These are phyloP conservation scores for Melampsora americana DNA, from an alignment of 1,284 basidiomycete species.

Conservation along the genomic window DNA sequence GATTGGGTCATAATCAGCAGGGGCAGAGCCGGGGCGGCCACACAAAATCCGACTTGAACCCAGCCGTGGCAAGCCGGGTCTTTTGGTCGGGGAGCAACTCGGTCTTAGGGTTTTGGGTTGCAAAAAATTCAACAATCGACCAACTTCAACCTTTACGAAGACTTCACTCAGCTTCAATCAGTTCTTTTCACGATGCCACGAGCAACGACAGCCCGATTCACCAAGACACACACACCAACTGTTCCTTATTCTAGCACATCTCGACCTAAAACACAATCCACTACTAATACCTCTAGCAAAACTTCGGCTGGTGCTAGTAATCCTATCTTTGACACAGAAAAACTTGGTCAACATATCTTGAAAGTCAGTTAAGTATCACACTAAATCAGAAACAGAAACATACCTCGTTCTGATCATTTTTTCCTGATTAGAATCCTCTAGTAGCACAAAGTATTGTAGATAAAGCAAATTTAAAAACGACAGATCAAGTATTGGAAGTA, in stretches of 20 bases:
- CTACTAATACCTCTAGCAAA: neutral
- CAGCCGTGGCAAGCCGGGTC: too few species aligned
- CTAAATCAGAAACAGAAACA: slow-evolving; percentile 50
- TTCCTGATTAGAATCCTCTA: slow-evolving; percentile 28
- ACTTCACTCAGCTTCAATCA: neutral
- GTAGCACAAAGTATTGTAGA: slow-evolving; percentile 52
- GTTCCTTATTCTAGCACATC: neutral
- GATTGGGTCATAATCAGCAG: too few species aligned
- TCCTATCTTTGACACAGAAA: slow-evolving; percentile 57
- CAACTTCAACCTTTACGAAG: neutral
- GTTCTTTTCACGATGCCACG: slow-evolving; percentile 11
- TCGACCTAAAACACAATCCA: neutral
- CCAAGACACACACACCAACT: slow-evolving; percentile 2
- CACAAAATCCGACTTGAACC: too few species aligned
- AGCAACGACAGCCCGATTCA: slow-evolving; percentile 1
- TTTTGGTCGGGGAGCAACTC: too few species aligned
- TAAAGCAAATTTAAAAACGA: slow-evolving; percentile 86
- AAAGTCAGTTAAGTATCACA: slow-evolving; percentile 88
- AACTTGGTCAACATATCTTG: slow-evolving; percentile 94
- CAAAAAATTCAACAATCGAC: too few species aligned
- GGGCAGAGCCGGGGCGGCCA: too few species aligned
- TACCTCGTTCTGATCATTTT: neutral
- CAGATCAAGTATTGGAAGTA: slow-evolving; percentile 94
- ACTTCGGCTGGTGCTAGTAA: slow-evolving; percentile 19
- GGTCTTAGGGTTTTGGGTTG: too few species aligned